Evolutionary conservation across 495 filamentous ascomycete species (phyloP).

Genomic region (Neurospora sp.): DNA sequence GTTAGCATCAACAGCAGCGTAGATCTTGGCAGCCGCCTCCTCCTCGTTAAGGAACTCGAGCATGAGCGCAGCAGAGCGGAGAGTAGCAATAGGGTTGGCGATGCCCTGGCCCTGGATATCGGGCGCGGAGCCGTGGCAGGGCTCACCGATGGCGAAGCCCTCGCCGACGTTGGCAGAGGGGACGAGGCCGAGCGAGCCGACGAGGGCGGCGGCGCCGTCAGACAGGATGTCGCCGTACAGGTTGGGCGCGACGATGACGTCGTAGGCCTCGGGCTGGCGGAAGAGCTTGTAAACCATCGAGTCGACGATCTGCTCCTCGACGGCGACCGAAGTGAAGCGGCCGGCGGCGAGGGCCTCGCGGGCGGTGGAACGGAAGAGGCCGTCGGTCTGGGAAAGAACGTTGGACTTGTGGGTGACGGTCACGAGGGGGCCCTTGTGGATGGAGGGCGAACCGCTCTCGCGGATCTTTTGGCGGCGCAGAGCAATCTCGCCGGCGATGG

Average conservation of each 20-base stretch:
- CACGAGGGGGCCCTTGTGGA: slow-evolving; percentile 63
- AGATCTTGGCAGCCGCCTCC: slow-evolving; percentile 77
- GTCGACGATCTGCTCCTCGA: slow-evolving; percentile 98
- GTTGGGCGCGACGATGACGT: slow-evolving; percentile 97
- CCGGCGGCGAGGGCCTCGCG: slow-evolving; percentile 55
- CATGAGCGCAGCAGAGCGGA: slow-evolving; percentile 87
- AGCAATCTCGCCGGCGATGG: not conserved
- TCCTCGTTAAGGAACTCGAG: slow-evolving; percentile 87
- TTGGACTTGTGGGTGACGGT: slow-evolving; percentile 99
- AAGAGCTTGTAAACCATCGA: slow-evolving; percentile 99
- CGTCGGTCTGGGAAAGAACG: slow-evolving; percentile 92
- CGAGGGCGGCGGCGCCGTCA: slow-evolving; percentile 89
- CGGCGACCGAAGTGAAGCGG: slow-evolving; percentile 50
- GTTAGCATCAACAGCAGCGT: slow-evolving; percentile 85
- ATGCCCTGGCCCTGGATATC: slow-evolving; percentile 91
- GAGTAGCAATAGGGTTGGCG: slow-evolving; percentile 92
- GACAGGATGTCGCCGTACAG: slow-evolving; percentile 96
- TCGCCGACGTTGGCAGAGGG: slow-evolving; percentile 96
- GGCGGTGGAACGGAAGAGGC: slow-evolving; percentile 80
- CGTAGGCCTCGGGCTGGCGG: slow-evolving; percentile 86
- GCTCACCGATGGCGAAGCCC: slow-evolving; percentile 92
- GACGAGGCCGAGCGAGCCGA: slow-evolving; percentile 87
- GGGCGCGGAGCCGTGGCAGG: slow-evolving; percentile 91
- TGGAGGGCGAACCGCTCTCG: slow-evolving; percentile 26
- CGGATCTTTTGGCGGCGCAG: not conserved